Conservation (phyloP, 371 early-diverging fungal genomes). For the Edhazardia aedis region DNA sequence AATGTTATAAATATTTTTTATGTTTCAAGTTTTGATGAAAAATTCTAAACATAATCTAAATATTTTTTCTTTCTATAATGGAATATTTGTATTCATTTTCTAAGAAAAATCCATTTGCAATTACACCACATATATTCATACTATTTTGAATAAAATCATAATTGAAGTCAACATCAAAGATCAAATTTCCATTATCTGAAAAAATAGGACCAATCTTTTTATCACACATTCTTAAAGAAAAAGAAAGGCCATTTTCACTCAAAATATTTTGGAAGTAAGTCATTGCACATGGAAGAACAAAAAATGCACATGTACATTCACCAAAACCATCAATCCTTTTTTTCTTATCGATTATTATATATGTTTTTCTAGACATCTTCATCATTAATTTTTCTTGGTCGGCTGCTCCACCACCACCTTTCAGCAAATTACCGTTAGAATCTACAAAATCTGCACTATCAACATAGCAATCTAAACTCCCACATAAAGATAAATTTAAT, state of each 20-base stretch:
- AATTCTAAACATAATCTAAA: no score
- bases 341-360: conserved; percentile 28
- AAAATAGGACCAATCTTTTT: conserved; percentile 18
- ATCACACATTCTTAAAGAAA: neutral
- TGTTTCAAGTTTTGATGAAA: no score
- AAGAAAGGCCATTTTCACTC: neutral
- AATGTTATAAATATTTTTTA: no score
- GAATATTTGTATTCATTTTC: no score
- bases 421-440: conserved; percentile 23
- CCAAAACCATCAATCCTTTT: conserved; percentile 27
- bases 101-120: conserved; percentile 38
- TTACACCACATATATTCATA: conserved; percentile 32
- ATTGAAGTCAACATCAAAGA: conserved; percentile 31
- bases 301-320: conserved; percentile 30
- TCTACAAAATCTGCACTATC: conserved; percentile 42
- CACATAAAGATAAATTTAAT: no score
- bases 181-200: conserved; percentile 34
- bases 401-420: conserved; percentile 39
- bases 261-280: conserved; percentile 6
- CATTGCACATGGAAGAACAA: conserved; percentile 21
- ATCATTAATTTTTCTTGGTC: conserved; percentile 31
- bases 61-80: no score
- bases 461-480: no score
- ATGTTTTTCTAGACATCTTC: conserved; percentile 10
- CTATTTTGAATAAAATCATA: conserved; percentile 13